These are phyloP conservation scores for Achlya hypogyna DNA, from an alignment of 352 stramenopile genomes.

Conservation along the genomic window DNA sequence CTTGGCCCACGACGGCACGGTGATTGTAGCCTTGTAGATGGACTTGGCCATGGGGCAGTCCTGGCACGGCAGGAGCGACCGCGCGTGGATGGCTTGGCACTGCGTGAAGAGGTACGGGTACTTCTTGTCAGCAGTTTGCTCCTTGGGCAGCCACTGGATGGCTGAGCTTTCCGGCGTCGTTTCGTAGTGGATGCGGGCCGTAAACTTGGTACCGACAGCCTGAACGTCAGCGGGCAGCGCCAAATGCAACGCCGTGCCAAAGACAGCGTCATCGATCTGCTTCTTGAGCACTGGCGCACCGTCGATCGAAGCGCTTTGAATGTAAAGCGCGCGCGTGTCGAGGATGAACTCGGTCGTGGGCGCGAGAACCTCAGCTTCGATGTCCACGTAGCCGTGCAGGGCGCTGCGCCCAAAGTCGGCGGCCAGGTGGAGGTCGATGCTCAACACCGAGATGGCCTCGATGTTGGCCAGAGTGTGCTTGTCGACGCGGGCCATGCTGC, in stretches of 20 bases:
- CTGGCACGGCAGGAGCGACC: constrained; percentile 80
- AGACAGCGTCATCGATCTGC: constrained; percentile 32
- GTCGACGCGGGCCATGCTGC: constrained; percentile 4
- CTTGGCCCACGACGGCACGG: constrained; percentile 86
- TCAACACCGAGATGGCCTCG: not conserved
- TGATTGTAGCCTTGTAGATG: constrained; percentile 91
- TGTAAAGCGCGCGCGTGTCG: constrained; percentile 1
- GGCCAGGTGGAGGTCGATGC: not conserved
- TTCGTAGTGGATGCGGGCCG: constrained; percentile 43
- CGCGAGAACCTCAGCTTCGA: not conserved
- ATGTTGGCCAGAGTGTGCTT: constrained; percentile 14
- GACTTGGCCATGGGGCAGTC: constrained; percentile 93
- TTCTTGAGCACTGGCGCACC: not conserved
- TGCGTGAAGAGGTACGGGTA: constrained; percentile 80
- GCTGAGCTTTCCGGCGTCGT: constrained; percentile 51
- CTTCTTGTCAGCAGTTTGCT: constrained; percentile 72
- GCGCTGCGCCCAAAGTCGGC: constrained; percentile 13
- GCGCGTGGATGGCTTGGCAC: constrained; percentile 79
- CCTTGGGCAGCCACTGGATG: constrained; percentile 74
- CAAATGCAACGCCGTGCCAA: constrained; percentile 52
- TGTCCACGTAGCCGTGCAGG: constrained; percentile 8
- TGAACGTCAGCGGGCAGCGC: constrained; percentile 57
- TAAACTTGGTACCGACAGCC: constrained; percentile 69
- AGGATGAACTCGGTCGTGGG: constrained; percentile 7
- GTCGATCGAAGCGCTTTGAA: constrained; percentile 9